Conservation (phyloP, 2,329 filamentous ascomycete genomes). For the Scolecobasidium constrictum region DNA sequence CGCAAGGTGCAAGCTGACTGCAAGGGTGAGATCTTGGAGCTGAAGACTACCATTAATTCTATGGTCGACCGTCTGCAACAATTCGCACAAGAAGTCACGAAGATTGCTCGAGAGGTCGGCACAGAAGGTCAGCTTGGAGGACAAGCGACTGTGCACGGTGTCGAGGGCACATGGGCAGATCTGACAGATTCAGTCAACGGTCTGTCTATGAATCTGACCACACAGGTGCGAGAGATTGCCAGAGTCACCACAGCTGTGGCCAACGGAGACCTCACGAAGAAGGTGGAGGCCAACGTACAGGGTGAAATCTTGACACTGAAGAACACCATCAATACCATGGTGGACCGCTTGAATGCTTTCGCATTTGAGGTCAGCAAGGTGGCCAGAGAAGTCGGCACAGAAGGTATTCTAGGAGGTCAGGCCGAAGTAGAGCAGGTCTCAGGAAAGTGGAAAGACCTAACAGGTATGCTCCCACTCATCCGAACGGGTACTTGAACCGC, state of each 20-base stretch:
- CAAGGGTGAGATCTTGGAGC: constrained; percentile 40
- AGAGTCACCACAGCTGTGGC: constrained; percentile 43
- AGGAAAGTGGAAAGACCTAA: constrained; percentile 57
- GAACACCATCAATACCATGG: constrained; percentile 69
- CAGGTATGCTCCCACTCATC: constrained; percentile 16
- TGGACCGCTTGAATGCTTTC: constrained; percentile 52
- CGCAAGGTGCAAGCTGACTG: constrained; percentile 41
- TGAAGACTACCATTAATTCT: constrained; percentile 41
- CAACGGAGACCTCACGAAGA: constrained; percentile 40
- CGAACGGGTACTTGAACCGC: neutral
- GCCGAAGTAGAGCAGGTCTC: constrained; percentile 54
- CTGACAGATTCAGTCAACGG: constrained; percentile 44
- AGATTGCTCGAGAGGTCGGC: constrained; percentile 41
- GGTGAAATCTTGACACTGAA: constrained; percentile 54
- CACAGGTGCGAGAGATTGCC: constrained; percentile 42
- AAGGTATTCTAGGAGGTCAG: constrained; percentile 53
- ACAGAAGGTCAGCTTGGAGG: constrained; percentile 40
- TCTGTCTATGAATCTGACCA: constrained; percentile 41
- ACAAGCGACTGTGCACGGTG: constrained; percentile 41
- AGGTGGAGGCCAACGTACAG: constrained; percentile 41
- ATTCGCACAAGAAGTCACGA: constrained; percentile 42
- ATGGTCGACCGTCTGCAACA: constrained; percentile 43
- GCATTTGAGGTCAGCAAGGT: constrained; percentile 57
- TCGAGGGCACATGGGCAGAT: constrained; percentile 43
- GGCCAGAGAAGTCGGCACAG: constrained; percentile 52